Percentiles rank a stretch among this genome's conserved stretches.
These are phyloP conservation scores for Tubosaeta sp. DNA, from an alignment of 768 basidiomycete genomes.

Conservation along the genomic window DNA sequence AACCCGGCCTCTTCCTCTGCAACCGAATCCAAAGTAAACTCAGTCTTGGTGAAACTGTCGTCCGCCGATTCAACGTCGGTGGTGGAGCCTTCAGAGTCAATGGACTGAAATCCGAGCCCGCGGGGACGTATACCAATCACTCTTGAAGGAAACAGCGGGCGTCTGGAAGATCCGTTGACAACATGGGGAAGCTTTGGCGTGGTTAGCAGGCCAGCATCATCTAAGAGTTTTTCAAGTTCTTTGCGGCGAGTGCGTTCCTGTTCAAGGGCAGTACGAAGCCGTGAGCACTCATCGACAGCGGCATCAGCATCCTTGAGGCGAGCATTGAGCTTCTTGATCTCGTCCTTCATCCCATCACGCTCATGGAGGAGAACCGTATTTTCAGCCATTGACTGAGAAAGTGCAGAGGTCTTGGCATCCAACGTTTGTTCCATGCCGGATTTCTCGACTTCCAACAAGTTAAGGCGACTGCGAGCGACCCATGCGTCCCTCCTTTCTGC, in stretches of 20 bases:
- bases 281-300: slow-evolving; percentile 24
- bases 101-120: slow-evolving; percentile 51
- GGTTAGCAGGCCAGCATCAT: slow-evolving; percentile 37
- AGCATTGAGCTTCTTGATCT: slow-evolving; percentile 28
- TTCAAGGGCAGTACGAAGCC: slow-evolving; percentile 30
- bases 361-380: slow-evolving; percentile 24
- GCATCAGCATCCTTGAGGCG: slow-evolving; percentile 27
- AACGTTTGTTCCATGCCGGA: slow-evolving; percentile 48
- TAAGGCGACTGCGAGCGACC: slow-evolving; percentile 72
- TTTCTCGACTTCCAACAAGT: slow-evolving; percentile 66
- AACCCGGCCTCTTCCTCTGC: slow-evolving; percentile 47
- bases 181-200: slow-evolving; percentile 38
- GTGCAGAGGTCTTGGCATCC: slow-evolving; percentile 30
- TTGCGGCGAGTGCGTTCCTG: slow-evolving; percentile 39
- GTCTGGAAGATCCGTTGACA: slow-evolving; percentile 12
- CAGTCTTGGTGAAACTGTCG: slow-evolving; percentile 37
- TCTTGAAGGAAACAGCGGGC: slow-evolving; percentile 17
- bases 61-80: slow-evolving; percentile 67
- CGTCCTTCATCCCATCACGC: slow-evolving; percentile 26
- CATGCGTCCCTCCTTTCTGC: slow-evolving; percentile 79
- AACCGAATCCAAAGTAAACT: slow-evolving; percentile 52
- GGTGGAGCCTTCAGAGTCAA: slow-evolving; percentile 60
- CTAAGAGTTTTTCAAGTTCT: slow-evolving; percentile 53
- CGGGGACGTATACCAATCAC: slow-evolving; percentile 34
- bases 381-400: slow-evolving; percentile 28